phyloP scores from a whole-genome alignment of 2,329 filamentous ascomycete genomes.

The Cladorrhinum sp. region DNA sequence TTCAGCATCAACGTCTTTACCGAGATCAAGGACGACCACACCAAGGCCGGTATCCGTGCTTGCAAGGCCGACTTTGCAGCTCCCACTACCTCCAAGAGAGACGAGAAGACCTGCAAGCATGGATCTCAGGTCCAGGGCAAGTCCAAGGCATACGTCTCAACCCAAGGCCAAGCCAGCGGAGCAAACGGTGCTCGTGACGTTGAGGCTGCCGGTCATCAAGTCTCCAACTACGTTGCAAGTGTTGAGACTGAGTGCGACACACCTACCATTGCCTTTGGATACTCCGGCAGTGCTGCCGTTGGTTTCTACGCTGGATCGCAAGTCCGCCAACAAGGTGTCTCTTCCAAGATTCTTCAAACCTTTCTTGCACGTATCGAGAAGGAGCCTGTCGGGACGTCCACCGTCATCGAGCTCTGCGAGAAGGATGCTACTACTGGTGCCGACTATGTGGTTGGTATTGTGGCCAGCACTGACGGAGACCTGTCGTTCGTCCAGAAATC shows the following conservation, averaged over 20 bases:
- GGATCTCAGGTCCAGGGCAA: background rate
- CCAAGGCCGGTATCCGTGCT: background rate
- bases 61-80: background rate
- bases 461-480: slow-evolving; percentile 26
- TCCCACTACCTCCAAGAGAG: background rate
- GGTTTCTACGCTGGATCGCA: slow-evolving; percentile 26
- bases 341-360: slow-evolving; percentile 17
- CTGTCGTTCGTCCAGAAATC: slow-evolving; percentile 30
- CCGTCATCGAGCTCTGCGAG: slow-evolving; percentile 32
- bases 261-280: slow-evolving; percentile 12
- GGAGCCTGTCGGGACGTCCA: slow-evolving; percentile 14
- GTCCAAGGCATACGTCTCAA: background rate
- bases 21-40: background rate
- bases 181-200: background rate
- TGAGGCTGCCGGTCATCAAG: slow-evolving; percentile 7
- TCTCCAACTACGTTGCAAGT: slow-evolving; percentile 5
- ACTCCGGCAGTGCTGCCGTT: slow-evolving; percentile 14
- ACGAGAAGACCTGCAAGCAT: background rate
- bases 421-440: slow-evolving; percentile 23
- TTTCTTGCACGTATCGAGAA: slow-evolving; percentile 16
- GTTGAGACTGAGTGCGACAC: slow-evolving; percentile 6
- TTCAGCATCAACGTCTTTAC: background rate
- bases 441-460: slow-evolving; percentile 32
- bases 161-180: background rate
- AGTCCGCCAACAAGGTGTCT: slow-evolving; percentile 25